A percentile compares a stretch with the other conserved stretches of the same genome.
phyloP scores from a whole-genome alignment of 2,329 filamentous ascomycete genomes.

The Colletotrichum simmondsii region DNA sequence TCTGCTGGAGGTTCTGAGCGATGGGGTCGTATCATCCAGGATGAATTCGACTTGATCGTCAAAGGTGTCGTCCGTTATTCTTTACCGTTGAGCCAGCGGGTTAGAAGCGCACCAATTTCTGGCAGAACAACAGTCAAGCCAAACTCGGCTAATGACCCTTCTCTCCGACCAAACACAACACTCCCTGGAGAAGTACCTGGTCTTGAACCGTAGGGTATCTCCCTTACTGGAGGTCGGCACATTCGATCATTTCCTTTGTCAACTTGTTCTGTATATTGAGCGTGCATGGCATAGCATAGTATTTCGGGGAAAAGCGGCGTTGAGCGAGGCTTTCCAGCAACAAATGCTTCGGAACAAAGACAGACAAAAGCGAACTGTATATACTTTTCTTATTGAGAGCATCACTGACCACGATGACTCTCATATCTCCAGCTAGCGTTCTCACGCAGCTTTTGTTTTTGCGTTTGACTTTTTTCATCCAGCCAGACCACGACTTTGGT shows the following conservation, averaged over 20 bases:
- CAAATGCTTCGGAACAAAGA: constrained; percentile 29
- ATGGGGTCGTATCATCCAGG: constrained; percentile 90
- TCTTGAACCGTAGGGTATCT: constrained; percentile 10
- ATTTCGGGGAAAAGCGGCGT: constrained; percentile 33
- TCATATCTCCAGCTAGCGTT: constrained; percentile 7
- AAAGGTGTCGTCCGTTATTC: constrained; percentile 90
- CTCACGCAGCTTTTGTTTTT: constrained; percentile 11
- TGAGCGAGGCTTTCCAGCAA: constrained; percentile 26
- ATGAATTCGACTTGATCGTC: constrained; percentile 93
- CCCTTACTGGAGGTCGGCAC: constrained; percentile 31
- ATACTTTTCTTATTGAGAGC: constrained; percentile 15
- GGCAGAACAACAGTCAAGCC: constrained; percentile 70
- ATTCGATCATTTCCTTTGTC: constrained; percentile 34
- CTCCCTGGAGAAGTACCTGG: constrained; percentile 35
- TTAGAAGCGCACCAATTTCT: constrained; percentile 69
- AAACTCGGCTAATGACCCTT: constrained; percentile 69
- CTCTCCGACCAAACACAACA: constrained; percentile 49
- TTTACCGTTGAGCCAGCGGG: constrained; percentile 69
- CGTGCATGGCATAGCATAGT: constrained; percentile 46
- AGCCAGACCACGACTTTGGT: not conserved
- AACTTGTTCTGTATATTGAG: constrained; percentile 49
- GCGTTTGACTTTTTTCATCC: constrained; percentile 10
- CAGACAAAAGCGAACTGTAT: constrained; percentile 32
- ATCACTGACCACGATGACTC: constrained; percentile 11
- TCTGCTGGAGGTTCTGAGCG: constrained; percentile 86